Base-by-base conservation (phyloP, 2,329 filamentous ascomycete species). In the Fonsecaea erecta region DNA sequence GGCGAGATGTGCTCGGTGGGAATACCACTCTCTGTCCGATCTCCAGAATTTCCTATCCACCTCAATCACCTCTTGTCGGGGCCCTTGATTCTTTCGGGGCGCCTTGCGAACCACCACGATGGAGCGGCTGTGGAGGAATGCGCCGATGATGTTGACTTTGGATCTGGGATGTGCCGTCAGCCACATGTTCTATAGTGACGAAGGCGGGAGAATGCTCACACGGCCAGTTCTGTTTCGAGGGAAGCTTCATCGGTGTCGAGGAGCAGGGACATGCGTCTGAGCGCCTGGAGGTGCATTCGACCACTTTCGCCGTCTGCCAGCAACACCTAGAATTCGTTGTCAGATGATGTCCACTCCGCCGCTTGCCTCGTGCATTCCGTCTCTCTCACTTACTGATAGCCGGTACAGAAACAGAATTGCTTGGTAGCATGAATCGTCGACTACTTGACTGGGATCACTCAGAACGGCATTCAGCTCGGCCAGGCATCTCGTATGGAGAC, bases 101-200 rank as follows among this genome's bases (percentile, higher is more conserved):
- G 32, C 55, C n/a, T 58, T 57, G n/a, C 62, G 34, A 37, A 61
- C 55, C 5, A 67, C 30, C 2, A 66, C 60, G 8, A 53, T 46
- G 2, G 60, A 66, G 35, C 16, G 43, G 24, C 52, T 60, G 32
- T 67, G 65, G 32, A 67, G 61, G 34, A 67, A 67, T 12, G 67
- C 64, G 8, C 61, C 56, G 30, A 69, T 67, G 28, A 69, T 62
- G 60, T 69, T 69, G 64, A 68, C 52, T 52, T 66, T 68, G 35
- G 52, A 51, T 3, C 64, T 66, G n/a, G n/a, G n/a, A 30, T 32
- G 30, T 14, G 24, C 43, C 18, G 26, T 60, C 37, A 61, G 59
- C 59, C 16, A 28, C 5, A 3, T 32, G 5, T 12, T 6, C 4
- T 34, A n/a, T n/a, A 32, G 26, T 12, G n/a, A 32, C 2, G 9